phyloP scores from a whole-genome alignment of 169 alveolate genomes.

The Plasmodium blacklocki region DNA sequence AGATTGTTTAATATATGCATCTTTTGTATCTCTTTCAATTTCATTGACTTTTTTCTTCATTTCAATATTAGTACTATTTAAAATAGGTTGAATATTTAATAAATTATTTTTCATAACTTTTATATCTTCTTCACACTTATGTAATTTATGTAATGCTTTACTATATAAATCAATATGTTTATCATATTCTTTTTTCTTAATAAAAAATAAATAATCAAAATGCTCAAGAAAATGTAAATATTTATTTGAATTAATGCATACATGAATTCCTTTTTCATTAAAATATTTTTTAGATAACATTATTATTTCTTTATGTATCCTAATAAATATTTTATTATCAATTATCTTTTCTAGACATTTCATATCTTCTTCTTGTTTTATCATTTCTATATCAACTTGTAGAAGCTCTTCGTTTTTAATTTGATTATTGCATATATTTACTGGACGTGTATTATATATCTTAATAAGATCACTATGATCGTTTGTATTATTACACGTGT shows the following conservation, averaged over 20 bases:
- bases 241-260: slow-evolving; percentile 56
- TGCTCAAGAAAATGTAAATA: slow-evolving; percentile 50
- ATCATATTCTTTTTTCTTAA: slow-evolving; percentile 56
- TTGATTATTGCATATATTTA: not conserved
- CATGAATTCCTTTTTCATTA: slow-evolving; percentile 35
- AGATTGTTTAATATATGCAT: slow-evolving; percentile 53
- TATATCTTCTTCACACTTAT: slow-evolving; percentile 65
- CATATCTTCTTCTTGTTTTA: slow-evolving; percentile 21
- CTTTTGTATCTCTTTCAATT: slow-evolving; percentile 66
- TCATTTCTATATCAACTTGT: slow-evolving; percentile 39
- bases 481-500: not conserved
- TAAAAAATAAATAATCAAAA: slow-evolving; percentile 43
- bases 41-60: slow-evolving; percentile 70
- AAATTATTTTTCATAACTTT: slow-evolving; percentile 61
- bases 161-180: slow-evolving; percentile 44
- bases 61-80: slow-evolving; percentile 70
- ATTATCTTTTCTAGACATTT: slow-evolving; percentile 33
- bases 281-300: slow-evolving; percentile 41
- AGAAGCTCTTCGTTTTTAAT: slow-evolving; percentile 2
- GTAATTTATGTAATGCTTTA: slow-evolving; percentile 53
- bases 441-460: not conserved
- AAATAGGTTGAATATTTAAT: slow-evolving; percentile 59
- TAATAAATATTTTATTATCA: slow-evolving; percentile 33
- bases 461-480: not conserved
- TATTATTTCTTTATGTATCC: slow-evolving; percentile 58